These are phyloP conservation scores for Erigeron canadensis DNA, from an alignment of 129 eudicot genomes.

Conservation along the genomic window DNA sequence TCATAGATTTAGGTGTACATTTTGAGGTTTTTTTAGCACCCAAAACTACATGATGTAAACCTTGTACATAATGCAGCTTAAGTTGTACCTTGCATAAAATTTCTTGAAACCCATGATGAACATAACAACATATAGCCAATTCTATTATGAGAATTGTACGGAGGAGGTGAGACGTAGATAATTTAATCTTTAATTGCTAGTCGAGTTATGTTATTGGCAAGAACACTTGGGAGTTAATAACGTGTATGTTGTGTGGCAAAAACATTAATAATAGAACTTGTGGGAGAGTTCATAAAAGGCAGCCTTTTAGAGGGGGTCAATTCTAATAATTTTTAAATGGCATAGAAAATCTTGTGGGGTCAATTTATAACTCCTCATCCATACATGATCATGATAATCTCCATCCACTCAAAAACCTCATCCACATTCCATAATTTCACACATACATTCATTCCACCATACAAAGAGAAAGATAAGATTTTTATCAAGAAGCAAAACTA, in stretches of 20 bases:
- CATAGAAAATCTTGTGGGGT: constrained; percentile 14
- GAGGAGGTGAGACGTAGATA: no score
- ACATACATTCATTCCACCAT: constrained; percentile 27
- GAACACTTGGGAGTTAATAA: no score
- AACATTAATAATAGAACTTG: neutral
- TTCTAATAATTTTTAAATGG: neutral
- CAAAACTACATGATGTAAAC: neutral
- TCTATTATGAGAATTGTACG: no score
- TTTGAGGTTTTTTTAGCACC: neutral
- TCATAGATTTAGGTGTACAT: neutral
- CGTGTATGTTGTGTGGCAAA: neutral
- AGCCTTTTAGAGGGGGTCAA: neutral
- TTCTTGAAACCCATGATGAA: neutral
- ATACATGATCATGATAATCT: constrained; percentile 32
- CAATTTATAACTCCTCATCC: constrained; percentile 31
- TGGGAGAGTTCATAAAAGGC: neutral
- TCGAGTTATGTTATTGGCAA: no score
- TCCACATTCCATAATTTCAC: constrained; percentile 25
- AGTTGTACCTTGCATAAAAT: constrained; percentile 4
- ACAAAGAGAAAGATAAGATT: constrained; percentile 42
- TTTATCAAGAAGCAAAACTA: constrained; percentile 32
- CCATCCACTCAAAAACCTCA: constrained; percentile 43
- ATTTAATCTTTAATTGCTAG: no score
- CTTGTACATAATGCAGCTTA: constrained; percentile 17
- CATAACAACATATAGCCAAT: neutral